Conservation (phyloP, 768 basidiomycete species). For the Suillus clintonianus region DNA sequence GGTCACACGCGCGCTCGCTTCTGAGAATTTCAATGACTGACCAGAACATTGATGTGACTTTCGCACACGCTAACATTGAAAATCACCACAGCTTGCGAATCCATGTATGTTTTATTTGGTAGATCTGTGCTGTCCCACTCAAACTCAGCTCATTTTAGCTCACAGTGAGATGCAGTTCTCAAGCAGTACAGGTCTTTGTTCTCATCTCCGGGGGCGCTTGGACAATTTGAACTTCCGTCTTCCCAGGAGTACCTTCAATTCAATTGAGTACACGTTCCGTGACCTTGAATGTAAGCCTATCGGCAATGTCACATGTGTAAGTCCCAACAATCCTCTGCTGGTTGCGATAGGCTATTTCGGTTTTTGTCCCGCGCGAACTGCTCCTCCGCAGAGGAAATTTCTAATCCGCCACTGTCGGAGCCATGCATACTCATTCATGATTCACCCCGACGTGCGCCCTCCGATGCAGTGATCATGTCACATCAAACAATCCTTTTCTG, state of each 20-base stretch:
- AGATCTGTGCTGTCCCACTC: background rate
- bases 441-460: background rate
- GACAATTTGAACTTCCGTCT: background rate
- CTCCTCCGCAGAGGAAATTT: background rate
- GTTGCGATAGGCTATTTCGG: slow-evolving; percentile 14
- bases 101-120: background rate
- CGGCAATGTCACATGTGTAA: slow-evolving; percentile 18
- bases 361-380: slow-evolving; percentile 12
- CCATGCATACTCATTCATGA: too few relatives aligned
- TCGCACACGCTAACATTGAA: background rate
- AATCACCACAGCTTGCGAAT: background rate
- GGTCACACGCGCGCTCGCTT: background rate
- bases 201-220: slow-evolving; percentile 14
- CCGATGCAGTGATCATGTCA: background rate
- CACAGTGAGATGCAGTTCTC: slow-evolving; percentile 10
- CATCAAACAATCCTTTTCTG: background rate
- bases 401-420: slow-evolving; percentile 11
- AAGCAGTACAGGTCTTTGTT: slow-evolving; percentile 9
- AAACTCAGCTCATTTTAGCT: background rate
- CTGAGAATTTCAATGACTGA: background rate
- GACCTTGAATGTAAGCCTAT: slow-evolving; percentile 13
- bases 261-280: slow-evolving; percentile 1
- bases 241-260: slow-evolving; percentile 12
- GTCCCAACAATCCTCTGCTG: slow-evolving; percentile 1
- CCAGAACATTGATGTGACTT: background rate